Base-by-base conservation (phyloP, 1,284 basidiomycete genomes). In the Boletellus deceptivus region DNA sequence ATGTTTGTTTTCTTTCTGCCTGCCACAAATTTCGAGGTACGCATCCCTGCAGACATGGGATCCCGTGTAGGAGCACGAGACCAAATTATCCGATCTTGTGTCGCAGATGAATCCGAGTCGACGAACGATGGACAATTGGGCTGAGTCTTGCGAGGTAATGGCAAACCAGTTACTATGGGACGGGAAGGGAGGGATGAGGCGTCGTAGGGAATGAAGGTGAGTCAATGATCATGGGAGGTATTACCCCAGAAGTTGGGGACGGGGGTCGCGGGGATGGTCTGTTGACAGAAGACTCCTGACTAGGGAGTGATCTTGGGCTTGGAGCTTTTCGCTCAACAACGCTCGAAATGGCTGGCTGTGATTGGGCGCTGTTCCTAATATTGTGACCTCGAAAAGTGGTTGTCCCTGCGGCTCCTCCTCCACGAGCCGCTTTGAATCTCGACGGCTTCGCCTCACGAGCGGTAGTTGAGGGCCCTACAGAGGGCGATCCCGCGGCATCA, bases 11-110 rank as follows among this genome's bases (percentile, higher is more conserved):
- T 43, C 24, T 25, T 36, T 33, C 56, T 59, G 46, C 36, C 50
- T 37, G 29, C 35, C 56, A 72, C 71, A 58, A 81, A 81, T 54
- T 72, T 72, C 3, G 55, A 52, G n/a, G 46, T 14, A 31, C 76
- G 79, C 13, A 75, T 68, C 55, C 70, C 75, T 48, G 65, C 69
- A 18, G 64, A 59, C 25, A 27, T n/a, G 5, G 39, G 4, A 20
- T 33, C 48, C 27, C 14, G 29, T 18, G 38, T 14, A 25, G 39
- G 40, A 13, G 18, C 27, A 18, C 3, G 43, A 22, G 49, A 42
- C 16, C 39, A 42, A 38, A n/a, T 48, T 18, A 33, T 31, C n/a
- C 41, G 38, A 58, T 79, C 75, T 25, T 61, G 65, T 2, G 74
- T 72, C 16, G 63, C 62, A 13, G 73, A 61, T n/a, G 10, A 17